phyloP scores from a whole-genome alignment of 2,329 filamentous ascomycete species.

The Sporothrix pallida region DNA sequence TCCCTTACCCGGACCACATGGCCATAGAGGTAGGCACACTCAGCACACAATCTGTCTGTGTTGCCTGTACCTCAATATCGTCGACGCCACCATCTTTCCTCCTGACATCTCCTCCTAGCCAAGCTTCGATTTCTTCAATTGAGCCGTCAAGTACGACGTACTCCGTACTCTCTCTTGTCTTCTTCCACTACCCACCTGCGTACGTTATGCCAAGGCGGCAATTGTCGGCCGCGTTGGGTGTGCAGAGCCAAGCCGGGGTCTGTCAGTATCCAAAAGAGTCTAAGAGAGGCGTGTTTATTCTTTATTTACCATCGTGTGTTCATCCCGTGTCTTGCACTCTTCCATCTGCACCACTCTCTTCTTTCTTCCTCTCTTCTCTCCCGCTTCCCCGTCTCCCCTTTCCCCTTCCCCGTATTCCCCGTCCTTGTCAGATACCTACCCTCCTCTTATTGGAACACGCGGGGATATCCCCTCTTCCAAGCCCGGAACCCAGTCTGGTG shows the following conservation, averaged over 20 bases:
- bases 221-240: conserved; percentile 5
- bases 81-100: not conserved
- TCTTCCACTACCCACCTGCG: not conserved
- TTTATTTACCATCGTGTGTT: not conserved
- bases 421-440: not conserved
- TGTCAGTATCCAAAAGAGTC: too few relatives aligned
- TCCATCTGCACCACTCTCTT: too few relatives aligned
- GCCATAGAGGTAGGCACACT: not conserved
- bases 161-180: not conserved
- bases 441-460: not conserved
- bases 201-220: conserved; percentile 16
- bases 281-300: too few relatives aligned
- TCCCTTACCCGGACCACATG: not conserved
- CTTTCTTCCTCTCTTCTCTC: not conserved
- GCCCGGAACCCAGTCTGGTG: conserved; percentile 1
- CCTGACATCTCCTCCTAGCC: not conserved
- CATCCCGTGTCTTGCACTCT: not conserved
- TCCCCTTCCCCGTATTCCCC: conserved; percentile 13
- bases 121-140: not conserved
- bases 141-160: not conserved
- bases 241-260: conserved; percentile 7
- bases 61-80: not conserved
- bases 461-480: not conserved
- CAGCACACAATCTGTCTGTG: not conserved
- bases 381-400: not conserved